Percentiles rank a stretch among this genome's conserved stretches.
These are phyloP conservation scores for Komagataella pseudopastoris DNA, from an alignment of 805 yeast species.

Conservation along the genomic window DNA sequence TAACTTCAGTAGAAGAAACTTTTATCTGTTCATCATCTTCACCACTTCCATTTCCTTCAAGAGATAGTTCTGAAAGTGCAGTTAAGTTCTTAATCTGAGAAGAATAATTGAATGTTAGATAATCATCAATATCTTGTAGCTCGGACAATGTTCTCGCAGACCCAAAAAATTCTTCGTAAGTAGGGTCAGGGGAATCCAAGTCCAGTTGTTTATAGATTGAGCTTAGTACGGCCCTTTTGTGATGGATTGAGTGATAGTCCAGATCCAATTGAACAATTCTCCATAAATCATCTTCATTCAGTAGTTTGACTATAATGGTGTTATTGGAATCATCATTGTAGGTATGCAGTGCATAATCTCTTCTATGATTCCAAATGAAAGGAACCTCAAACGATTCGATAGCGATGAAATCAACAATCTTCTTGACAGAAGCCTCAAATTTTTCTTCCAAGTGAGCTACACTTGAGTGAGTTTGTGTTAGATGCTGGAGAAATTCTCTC, in stretches of 20 bases:
- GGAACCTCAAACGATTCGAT: slow-evolving; percentile 85
- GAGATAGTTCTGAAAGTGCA: slow-evolving; percentile 7
- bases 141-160: slow-evolving; percentile 57
- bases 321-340: slow-evolving; percentile 31
- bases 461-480: slow-evolving; percentile 8
- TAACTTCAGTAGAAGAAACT: slow-evolving; percentile 8
- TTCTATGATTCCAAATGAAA: slow-evolving; percentile 88
- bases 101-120: slow-evolving; percentile 62
- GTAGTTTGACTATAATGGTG: slow-evolving; percentile 29
- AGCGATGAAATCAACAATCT: slow-evolving; percentile 57
- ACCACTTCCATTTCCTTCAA: not conserved
- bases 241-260: slow-evolving; percentile 75
- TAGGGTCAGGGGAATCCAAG: slow-evolving; percentile 42
- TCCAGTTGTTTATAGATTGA: slow-evolving; percentile 44
- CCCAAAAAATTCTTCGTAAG: slow-evolving; percentile 40
- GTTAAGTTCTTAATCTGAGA: slow-evolving; percentile 33
- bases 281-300: slow-evolving; percentile 86
- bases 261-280: slow-evolving; percentile 74
- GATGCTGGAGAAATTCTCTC: slow-evolving; percentile 20
- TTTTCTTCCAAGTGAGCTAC: slow-evolving; percentile 24
- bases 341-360: slow-evolving; percentile 66
- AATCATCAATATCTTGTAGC: slow-evolving; percentile 78
- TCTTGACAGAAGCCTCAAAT: slow-evolving; percentile 57
- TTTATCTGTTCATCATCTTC: not conserved
- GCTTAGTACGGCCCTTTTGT: slow-evolving; percentile 37